phyloP scores from a whole-genome alignment of 106 monocot genomes.

The Alisma plantagoaquatica region DNA sequence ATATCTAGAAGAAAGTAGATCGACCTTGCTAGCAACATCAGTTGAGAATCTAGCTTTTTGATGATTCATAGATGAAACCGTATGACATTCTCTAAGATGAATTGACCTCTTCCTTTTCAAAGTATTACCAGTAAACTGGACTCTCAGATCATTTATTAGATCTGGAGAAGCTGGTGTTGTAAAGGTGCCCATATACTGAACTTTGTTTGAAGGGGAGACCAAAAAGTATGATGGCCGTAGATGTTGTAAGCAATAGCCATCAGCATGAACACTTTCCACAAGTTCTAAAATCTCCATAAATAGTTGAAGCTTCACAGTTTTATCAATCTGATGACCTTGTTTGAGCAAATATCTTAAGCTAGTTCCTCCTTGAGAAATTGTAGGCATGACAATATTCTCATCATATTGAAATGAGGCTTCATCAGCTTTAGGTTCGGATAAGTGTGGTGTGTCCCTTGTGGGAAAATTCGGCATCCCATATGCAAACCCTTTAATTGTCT shows the following conservation, averaged over 20 bases:
- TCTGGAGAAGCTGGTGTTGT: constrained; percentile 5
- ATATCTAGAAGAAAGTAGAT: no score
- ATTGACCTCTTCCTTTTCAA: constrained; percentile 32
- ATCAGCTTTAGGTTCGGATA: constrained; percentile 10
- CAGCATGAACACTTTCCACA: constrained; percentile 50
- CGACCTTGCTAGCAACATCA: no score
- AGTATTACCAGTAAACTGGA: constrained; percentile 14
- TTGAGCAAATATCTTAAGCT: constrained; percentile 54
- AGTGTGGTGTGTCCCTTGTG: background rate
- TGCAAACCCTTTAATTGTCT: constrained; percentile 48
- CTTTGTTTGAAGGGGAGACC: constrained; percentile 28
- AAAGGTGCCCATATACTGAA: constrained; percentile 62
- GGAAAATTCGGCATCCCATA: constrained; percentile 12
- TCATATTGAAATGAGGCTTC: constrained; percentile 14
- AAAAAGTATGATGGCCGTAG: constrained; percentile 50
- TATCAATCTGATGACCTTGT: constrained; percentile 4
- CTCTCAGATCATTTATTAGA: background rate
- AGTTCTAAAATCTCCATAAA: constrained; percentile 61
- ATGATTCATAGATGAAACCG: constrained; percentile 23
- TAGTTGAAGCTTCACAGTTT: no score
- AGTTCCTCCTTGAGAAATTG: constrained; percentile 11
- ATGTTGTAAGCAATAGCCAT: constrained; percentile 40
- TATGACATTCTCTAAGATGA: constrained; percentile 1
- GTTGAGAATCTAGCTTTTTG: constrained; percentile 6
- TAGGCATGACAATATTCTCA: constrained; percentile 1